These are phyloP conservation scores for Myriosclerotinia curreyana DNA, from an alignment of 2,329 filamentous ascomycete species.

Conservation along the genomic window DNA sequence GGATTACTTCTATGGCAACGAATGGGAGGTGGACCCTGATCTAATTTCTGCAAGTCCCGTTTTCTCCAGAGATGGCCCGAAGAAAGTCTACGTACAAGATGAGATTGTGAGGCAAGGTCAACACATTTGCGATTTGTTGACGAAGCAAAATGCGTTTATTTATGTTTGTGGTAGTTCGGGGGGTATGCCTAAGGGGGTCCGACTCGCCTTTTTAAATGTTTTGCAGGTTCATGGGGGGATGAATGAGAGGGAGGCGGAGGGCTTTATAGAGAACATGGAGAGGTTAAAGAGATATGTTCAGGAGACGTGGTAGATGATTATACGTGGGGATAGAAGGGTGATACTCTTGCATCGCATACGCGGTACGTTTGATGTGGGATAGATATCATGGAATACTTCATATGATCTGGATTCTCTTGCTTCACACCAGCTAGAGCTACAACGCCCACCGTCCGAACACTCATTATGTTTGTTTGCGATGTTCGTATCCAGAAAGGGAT, in stretches of 20 bases:
- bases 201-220: slow-evolving; percentile 62
- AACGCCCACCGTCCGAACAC: no score
- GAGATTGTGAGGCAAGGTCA: slow-evolving; percentile 36
- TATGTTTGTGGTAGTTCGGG: slow-evolving; percentile 60
- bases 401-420: no score
- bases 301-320: slow-evolving; percentile 66
- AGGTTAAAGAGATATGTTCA: slow-evolving; percentile 62
- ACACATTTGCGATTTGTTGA: slow-evolving; percentile 48
- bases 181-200: slow-evolving; percentile 67
- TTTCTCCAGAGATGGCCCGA: slow-evolving; percentile 66
- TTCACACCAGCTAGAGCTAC: no score
- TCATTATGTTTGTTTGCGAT: no score
- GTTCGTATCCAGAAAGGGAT: no score
- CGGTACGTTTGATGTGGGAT: no score
- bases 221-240: slow-evolving; percentile 44
- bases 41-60: slow-evolving; percentile 52
- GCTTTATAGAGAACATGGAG: slow-evolving; percentile 56
- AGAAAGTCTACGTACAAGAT: slow-evolving; percentile 65
- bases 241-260: slow-evolving; percentile 50
- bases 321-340: no score
- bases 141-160: slow-evolving; percentile 52
- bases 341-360: no score
- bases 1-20: slow-evolving; percentile 78
- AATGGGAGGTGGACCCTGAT: slow-evolving; percentile 56
- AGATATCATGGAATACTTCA: no score